Base-by-base conservation (phyloP, 2,329 filamentous ascomycete species). In the Lachnellula subtilissima region DNA sequence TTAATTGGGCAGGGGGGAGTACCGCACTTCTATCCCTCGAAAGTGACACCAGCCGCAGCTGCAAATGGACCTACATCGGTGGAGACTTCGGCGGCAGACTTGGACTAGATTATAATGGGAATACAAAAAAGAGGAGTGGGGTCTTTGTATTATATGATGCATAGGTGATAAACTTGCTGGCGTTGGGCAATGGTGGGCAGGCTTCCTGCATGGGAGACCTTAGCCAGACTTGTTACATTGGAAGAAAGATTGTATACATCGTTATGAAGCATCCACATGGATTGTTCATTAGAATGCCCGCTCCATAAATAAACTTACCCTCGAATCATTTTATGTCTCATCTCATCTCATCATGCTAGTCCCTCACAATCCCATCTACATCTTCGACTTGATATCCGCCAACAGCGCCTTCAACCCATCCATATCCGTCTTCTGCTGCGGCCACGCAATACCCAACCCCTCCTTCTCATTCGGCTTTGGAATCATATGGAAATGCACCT, bases 401-500 rank as follows among this genome's bases (percentile, higher is more conserved):
- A 82, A 79, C 59, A 95, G 76, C 61, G 82, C 83, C 79, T 92
- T 89, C 66, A 99, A 76, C 70, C 86, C 82, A 1, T 90, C 89
- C 87, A 94, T 95, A 65, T 96, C 86, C 1, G 82, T 81, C 59
- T 78, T 73, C 74, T 89, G 81, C 61, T 85, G 77, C 19, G 92
- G 91, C 94, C 94, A 99, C 36, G 75, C 72, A 64, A 97, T 80
- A 4, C 81, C 84, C 51, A 99, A 77, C 6, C 94, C 94, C 71
- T 97, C 89, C 37, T 78, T 69, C 66, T 86, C 77, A 68, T 90
- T 95, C 51, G 94, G 93, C 79, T 99, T 99, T 37, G 94, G 94
- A 61, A 99, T 99, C 84, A 97, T 87, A 70, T 99, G 94, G 74
- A 99, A 93, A 72, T 97, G 92, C 64, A 95, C 88, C 87, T 91